phyloP scores from a whole-genome alignment of 805 yeast species.

The Wickerhamiella allomyrinae region DNA sequence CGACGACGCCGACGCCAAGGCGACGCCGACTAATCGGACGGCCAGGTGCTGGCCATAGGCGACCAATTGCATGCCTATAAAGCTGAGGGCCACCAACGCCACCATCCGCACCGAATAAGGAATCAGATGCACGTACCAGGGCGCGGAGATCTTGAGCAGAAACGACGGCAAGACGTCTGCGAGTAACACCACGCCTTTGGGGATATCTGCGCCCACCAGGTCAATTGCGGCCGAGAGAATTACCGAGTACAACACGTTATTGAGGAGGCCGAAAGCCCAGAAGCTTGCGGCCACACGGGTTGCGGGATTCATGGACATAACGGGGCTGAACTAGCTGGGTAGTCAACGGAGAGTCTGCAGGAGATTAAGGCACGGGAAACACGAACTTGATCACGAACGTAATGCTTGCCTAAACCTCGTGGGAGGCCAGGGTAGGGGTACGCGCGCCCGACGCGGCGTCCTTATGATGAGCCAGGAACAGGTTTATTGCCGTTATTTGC shows the following conservation, averaged over 20 bases:
- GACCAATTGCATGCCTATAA: slow-evolving; percentile 60
- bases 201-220: slow-evolving; percentile 66
- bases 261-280: slow-evolving; percentile 73
- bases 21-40: slow-evolving; percentile 48
- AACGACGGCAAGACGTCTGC: slow-evolving; percentile 84
- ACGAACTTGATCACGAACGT: too few relatives aligned
- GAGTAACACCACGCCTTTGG: slow-evolving; percentile 72
- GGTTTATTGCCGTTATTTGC: too few relatives aligned
- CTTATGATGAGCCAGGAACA: too few relatives aligned
- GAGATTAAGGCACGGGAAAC: not conserved
- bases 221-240: slow-evolving; percentile 87
- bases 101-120: slow-evolving; percentile 46
- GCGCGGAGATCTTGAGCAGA: slow-evolving; percentile 53
- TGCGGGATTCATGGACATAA: not conserved
- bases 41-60: slow-evolving; percentile 30
- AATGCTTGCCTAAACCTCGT: too few relatives aligned
- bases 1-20: slow-evolving; percentile 66
- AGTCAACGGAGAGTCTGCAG: not conserved
- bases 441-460: too few relatives aligned
- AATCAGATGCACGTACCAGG: slow-evolving; percentile 58
- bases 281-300: slow-evolving; percentile 26
- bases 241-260: slow-evolving; percentile 82
- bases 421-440: too few relatives aligned
- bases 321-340: not conserved
- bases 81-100: slow-evolving; percentile 42